Base-by-base conservation (phyloP, 352 stramenopile genomes). In the Elongisporangium prolatum region DNA sequence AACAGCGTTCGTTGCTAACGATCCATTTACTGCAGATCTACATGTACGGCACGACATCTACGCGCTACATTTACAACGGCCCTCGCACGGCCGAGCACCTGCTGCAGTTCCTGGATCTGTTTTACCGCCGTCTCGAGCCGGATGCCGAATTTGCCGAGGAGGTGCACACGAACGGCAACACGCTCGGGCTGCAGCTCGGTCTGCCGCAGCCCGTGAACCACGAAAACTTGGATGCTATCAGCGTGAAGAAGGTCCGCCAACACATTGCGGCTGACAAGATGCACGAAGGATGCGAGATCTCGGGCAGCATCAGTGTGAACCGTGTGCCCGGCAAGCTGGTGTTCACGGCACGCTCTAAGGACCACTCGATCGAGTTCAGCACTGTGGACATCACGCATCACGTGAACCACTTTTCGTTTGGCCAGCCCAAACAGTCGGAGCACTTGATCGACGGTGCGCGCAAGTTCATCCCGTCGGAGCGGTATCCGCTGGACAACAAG, bases 381-480 rank as follows among this genome's bases (percentile, higher is more conserved):
- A 60, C 71, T 21, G 65, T 93, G 56, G 86, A 93, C 56, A 59
- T 81, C 21, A 88, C 77, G 0, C 84, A 93, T 51, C 52, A 70
- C 54, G 80, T 93, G 24, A 86, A 91, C 62, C 83, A 95, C 60
- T 92, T 95, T 25, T 95, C 83, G 8, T 95, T 95, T 57, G 85
- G 85, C n/a, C 81, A 94, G 59, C 78, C 91, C 20, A 79, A 78
- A 40, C 71, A 69, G 24, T 71, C 64, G 2, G 81, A 93, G 60
- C 80, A 86, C 18, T 56, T 89, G 52, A 64, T 93, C 4, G 55
- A 70, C 53, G 72, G 77, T 40, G 69, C 60, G 48, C 69, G 60
- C 38, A 57, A 72, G 2, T 25, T 83, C 10, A 58, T 91, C 20
- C 66, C 77, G 18, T 88, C 77, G 9, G 80, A 91, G 53, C 75